A percentile compares a stretch with the other conserved stretches of the same genome.
phyloP scores from a whole-genome alignment of 2,329 filamentous ascomycete species.

The Samsoniella hepiali region DNA sequence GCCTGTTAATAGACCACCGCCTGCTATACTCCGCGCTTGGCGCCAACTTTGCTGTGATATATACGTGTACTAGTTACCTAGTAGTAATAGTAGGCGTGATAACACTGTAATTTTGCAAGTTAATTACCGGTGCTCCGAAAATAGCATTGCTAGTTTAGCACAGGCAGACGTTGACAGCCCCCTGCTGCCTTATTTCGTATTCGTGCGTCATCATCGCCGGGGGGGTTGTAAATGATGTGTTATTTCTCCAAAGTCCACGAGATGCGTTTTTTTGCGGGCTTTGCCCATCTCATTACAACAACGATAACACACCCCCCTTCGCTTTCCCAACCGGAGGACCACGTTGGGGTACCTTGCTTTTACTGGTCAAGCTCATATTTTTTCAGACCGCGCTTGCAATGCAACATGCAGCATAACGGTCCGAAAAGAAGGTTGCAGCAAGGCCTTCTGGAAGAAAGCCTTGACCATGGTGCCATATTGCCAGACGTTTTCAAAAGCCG shows the following conservation, averaged over 20 bases:
- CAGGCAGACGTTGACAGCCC: neutral
- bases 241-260: neutral
- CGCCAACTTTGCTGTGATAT: neutral
- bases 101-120: neutral
- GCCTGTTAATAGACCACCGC: neutral
- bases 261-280: conserved; percentile 3
- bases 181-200: neutral
- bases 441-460: too few species aligned
- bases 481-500: too few species aligned
- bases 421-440: too few species aligned
- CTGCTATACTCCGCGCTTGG: too few species aligned
- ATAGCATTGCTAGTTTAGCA: neutral
- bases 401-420: too few species aligned
- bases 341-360: too few species aligned
- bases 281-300: neutral
- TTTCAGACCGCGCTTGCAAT: too few species aligned
- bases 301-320: neutral
- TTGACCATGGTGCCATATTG: too few species aligned
- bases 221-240: neutral
- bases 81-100: neutral
- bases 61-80: neutral
- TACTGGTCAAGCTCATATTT: too few species aligned
- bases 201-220: neutral
- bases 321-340: too few species aligned
- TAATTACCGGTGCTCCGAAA: neutral